Evolutionary conservation across 2,329 filamentous ascomycete genomes (phyloP).

Genomic region (Ambrosiella beaveri): DNA sequence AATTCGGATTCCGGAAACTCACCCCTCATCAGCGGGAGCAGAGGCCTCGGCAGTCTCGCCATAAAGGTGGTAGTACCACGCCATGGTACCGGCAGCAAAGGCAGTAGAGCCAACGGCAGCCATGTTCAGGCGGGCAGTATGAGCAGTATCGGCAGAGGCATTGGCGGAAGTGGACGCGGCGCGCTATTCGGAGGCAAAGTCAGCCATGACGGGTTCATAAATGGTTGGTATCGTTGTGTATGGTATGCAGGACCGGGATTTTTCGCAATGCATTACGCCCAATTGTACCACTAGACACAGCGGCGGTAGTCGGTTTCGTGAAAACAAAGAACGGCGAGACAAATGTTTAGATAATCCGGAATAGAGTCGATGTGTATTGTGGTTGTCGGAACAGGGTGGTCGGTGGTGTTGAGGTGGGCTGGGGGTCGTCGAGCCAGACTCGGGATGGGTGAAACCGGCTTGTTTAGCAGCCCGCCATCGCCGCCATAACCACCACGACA

Average conservation of each 20-base stretch:
- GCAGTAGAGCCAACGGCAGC: constrained; percentile 75
- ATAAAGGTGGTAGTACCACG: constrained; percentile 96
- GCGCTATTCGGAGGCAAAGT: constrained; percentile 28
- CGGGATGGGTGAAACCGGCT: constrained; percentile 2
- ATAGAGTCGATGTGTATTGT: background rate
- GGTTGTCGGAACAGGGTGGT: background rate
- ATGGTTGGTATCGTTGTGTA: background rate
- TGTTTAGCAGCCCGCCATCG: background rate
- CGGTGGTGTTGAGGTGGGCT: background rate
- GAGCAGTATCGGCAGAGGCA: constrained; percentile 40
- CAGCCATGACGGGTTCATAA: constrained; percentile 4
- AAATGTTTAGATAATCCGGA: too few species aligned
- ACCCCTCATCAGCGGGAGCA: constrained; percentile 96
- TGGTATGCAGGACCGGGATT: background rate
- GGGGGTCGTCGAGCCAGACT: background rate
- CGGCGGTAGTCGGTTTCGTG: background rate
- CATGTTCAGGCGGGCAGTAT: constrained; percentile 67
- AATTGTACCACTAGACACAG: background rate
- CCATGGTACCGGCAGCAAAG: constrained; percentile 72
- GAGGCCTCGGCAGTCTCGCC: constrained; percentile 73
- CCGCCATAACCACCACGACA: background rate
- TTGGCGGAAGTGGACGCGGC: constrained; percentile 57
- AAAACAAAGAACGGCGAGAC: too few species aligned
- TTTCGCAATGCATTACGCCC: background rate
- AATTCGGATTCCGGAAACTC: constrained; percentile 30